Base-by-base conservation (phyloP, 202 grass and related monocot genomes). In the Eragrostis tef region DNA sequence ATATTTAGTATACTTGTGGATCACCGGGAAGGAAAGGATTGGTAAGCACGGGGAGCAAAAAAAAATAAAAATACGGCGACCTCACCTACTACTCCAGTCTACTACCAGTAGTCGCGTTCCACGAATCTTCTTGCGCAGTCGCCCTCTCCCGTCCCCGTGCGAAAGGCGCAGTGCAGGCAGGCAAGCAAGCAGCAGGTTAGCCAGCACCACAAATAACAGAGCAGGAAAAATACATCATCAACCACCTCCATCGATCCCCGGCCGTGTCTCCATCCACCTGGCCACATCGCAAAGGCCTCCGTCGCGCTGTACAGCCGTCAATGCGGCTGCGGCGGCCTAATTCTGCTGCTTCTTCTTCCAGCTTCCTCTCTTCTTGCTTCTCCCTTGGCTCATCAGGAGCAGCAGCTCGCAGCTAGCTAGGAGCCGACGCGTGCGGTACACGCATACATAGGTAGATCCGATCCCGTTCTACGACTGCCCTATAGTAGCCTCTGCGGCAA, bases 391-490 rank as follows among this genome's bases (percentile, higher is more conserved):
- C 22, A 57, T 22, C n/a, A 58, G 20, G 2, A 22, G 22, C 4
- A 14, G 4, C 11, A 26, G 22, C 58, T 61, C 22, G 64, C 25
- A 56, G 34, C 64, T 44, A 67, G 31, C 63, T 26, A 67, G 63
- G 49, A 76, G 60, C 22, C 22, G 46, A 60, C 65, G 57, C 58
- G 24, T 46, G 73, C 74, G 67, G 67, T 86, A 83, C 70, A 86
- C 74, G 68, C 88, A 79, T 70, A 86, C 74, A 83, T 79, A 89
- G 83, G 83, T 83, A 83, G 88, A 89, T 89, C 83, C 74, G 83
- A 89, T 86, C 79, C 79, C 47, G 57, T 57, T 85, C 77, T 77
- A 69, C 76, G 70, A 70, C 70, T 57, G 79, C 19, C 72, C 78
- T 78, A 82, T 34, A 89, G 41, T 53, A 27, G 60, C 78, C 68